These are phyloP conservation scores for Salvia splendens DNA, from an alignment of 257 asterid species.

Conservation along the genomic window DNA sequence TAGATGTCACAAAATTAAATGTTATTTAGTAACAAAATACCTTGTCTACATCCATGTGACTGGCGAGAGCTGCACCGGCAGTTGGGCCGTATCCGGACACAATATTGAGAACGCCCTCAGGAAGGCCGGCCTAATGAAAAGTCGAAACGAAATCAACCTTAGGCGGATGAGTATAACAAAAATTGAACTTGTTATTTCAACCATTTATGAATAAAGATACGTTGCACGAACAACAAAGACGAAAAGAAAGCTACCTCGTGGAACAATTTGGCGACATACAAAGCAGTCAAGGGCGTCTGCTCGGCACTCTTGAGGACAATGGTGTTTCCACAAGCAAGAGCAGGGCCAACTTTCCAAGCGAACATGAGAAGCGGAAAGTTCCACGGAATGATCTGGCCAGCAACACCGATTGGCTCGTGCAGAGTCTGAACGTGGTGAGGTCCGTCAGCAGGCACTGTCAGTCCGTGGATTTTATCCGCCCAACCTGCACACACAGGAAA, in stretches of 20 bases:
- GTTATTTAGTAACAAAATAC: conserved; percentile 28
- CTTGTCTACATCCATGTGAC: conserved; percentile 95
- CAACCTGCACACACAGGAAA: conserved; percentile 47
- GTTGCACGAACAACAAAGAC: no score
- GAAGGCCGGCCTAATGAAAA: conserved; percentile 71
- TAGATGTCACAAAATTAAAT: no score
- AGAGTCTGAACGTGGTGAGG: conserved; percentile 61
- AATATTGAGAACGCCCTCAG: conserved; percentile 74
- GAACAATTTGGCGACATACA: conserved; percentile 62
- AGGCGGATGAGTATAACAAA: no score
- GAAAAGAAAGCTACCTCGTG: conserved; percentile 52
- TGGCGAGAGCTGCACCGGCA: conserved; percentile 86
- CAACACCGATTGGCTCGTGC: conserved; percentile 91
- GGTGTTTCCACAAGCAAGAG: conserved; percentile 73
- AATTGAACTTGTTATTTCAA: no score
- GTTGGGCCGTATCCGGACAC: conserved; percentile 75
- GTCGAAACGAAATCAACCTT: not conserved
- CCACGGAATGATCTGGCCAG: conserved; percentile 86
- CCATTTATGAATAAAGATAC: no score
- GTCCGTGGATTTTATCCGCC: conserved; percentile 81
- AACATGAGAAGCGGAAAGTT: conserved; percentile 81
- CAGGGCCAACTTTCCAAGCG: conserved; percentile 86
- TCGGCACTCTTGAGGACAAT: conserved; percentile 80
- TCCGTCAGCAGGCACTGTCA: conserved; percentile 75
- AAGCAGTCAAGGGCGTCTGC: conserved; percentile 83